Base-by-base conservation (phyloP, 1,139 yeast species). In the Candida sojae region DNA sequence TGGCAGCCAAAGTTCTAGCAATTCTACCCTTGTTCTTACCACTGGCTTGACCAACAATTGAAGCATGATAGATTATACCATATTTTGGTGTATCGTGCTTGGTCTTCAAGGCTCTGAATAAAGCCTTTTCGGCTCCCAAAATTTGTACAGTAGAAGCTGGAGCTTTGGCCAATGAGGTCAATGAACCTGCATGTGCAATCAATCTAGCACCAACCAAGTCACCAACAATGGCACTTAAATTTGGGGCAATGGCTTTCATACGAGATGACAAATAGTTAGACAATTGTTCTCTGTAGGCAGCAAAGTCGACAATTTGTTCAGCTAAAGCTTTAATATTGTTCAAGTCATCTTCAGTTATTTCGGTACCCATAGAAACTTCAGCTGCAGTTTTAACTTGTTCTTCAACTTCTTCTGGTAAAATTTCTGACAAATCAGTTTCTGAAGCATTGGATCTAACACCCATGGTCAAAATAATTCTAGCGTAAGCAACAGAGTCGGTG, bases 101-200 rank as follows among this genome's bases (percentile, higher is more conserved):
- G 53, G 99, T 95, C 79, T 93, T 93, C 67, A 93, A 83, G 54
- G 99, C 99, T 77, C 98, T 86, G 81, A 95, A 95, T 57, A 95
- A 80, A 44, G 99, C 99, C 82, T 95, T 95, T 77, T 95, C 99
- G 58, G 99, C 99, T 75, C 99, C 99, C 68, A 95, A 82, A 63
- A 95, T 93, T 80, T 95, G 99, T 55, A 95, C 95, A 53, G 99
- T 93, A 23, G 99, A 93, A 49, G 99, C 99, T 59, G 99, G 98
- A 71, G 95, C 97, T 73, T 93, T 93, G 53, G 98, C 92, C 67
- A 93, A 79, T 71, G 90, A 90, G 57, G 97, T 91, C 68, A 93
- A 81, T 57, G 98, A 92, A 70, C 99, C 99, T 52, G 99, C 96
- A 67, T 93, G 99, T 44, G 99, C 92, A 60, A 93, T 93, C 66